Percentiles rank a stretch among this genome's conserved stretches.
These are phyloP conservation scores for Oleoguttula mirabilis DNA, from an alignment of 495 filamentous ascomycete genomes.

Conservation along the genomic window DNA sequence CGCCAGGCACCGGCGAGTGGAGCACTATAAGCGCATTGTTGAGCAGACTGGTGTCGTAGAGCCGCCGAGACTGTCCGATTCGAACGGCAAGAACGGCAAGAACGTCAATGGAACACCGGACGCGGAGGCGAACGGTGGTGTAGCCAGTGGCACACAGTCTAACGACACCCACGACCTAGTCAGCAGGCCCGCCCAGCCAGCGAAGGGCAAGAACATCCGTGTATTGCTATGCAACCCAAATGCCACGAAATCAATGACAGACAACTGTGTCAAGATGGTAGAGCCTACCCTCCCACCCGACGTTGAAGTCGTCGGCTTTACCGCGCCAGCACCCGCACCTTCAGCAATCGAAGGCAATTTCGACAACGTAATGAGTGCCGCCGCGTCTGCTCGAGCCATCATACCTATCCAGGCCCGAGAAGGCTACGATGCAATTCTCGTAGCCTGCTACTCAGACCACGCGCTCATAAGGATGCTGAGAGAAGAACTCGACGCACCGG, in stretches of 20 bases:
- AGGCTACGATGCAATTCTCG: conserved; percentile 38
- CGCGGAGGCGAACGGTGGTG: not conserved
- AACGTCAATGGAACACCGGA: not conserved
- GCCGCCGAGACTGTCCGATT: conserved; percentile 22
- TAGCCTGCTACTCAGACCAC: conserved; percentile 40
- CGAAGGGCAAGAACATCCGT: conserved; percentile 22
- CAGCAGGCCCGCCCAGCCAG: not conserved
- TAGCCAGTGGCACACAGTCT: not conserved
- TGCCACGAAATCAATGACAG: conserved; percentile 37
- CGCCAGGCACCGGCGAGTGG: conserved; percentile 34
- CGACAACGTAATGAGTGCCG: conserved; percentile 35
- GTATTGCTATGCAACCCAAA: conserved; percentile 41
- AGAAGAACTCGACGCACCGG: conserved; percentile 35
- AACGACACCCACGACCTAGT: not conserved
- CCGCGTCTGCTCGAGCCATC: conserved; percentile 31
- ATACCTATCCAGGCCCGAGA: conserved; percentile 26
- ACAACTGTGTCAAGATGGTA: conserved; percentile 32
- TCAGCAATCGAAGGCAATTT: conserved; percentile 37
- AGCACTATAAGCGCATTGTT: conserved; percentile 33
- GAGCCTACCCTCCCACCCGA: conserved; percentile 33
- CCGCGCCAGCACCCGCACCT: conserved; percentile 34
- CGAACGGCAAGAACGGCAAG: not conserved
- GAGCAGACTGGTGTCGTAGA: conserved; percentile 36
- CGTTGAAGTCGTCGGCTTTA: conserved; percentile 36
- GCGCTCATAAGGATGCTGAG: conserved; percentile 37